Percentiles rank a stretch among this genome's conserved stretches.
Evolutionary conservation across 495 filamentous ascomycete genomes (phyloP).

Genomic region (Bacidia rubella): DNA sequence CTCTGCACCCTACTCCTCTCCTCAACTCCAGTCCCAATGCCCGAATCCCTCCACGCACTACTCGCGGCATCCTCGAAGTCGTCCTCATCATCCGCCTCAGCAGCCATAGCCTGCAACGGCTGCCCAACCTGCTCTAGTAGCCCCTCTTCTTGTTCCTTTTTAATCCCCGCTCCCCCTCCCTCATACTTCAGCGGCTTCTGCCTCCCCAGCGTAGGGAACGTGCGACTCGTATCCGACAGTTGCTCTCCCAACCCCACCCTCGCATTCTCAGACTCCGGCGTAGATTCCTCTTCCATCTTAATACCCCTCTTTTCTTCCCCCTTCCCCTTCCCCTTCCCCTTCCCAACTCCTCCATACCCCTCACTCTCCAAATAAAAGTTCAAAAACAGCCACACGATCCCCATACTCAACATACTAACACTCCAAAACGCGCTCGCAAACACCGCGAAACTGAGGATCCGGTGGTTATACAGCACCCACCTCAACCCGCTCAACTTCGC

Average conservation of each 20-base stretch:
- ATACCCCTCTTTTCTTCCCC: neutral
- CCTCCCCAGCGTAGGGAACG: conserved; percentile 41
- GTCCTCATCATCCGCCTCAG: conserved; percentile 19
- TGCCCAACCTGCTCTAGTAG: conserved; percentile 4
- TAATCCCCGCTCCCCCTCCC: conserved; percentile 3
- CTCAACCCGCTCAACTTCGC: conserved; percentile 64
- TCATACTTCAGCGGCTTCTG: conserved; percentile 31
- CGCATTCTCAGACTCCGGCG: conserved; percentile 18
- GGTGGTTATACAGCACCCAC: conserved; percentile 77
- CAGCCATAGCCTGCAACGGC: conserved; percentile 9
- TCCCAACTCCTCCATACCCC: conserved; percentile 8
- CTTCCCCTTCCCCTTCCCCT: neutral
- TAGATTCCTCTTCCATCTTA: conserved; percentile 22
- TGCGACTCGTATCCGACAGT: conserved; percentile 35
- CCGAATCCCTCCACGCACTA: conserved; percentile 17
- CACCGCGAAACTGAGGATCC: conserved; percentile 49
- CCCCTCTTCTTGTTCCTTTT: conserved; percentile 14
- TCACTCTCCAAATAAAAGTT: conserved; percentile 20
- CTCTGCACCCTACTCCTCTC: conserved; percentile 14
- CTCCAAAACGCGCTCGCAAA: conserved; percentile 63
- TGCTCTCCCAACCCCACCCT: conserved; percentile 17
- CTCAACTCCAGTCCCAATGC: conserved; percentile 21
- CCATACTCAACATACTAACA: conserved; percentile 48
- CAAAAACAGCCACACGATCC: conserved; percentile 43
- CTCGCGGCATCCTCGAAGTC: conserved; percentile 13